Evolutionary conservation across 2,329 filamentous ascomycete genomes (phyloP).

Genomic region (Aspergillus neoniger): DNA sequence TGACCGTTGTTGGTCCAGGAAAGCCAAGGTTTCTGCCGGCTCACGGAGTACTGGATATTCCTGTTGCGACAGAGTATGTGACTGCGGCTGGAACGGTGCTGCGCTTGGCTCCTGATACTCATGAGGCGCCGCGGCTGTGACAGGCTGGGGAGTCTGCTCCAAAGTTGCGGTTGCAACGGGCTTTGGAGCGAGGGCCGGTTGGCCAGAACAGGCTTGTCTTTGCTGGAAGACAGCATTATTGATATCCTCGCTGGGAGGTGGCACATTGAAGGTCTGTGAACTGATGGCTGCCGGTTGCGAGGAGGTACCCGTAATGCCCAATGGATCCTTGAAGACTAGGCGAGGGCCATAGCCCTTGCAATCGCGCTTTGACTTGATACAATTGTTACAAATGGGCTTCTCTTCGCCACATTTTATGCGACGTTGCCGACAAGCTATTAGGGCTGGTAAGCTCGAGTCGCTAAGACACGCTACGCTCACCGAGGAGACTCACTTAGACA

Average conservation of each 20-base stretch:
- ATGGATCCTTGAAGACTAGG: constrained; percentile 44
- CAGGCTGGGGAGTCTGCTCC: constrained; percentile 15
- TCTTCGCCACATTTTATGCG: constrained; percentile 98
- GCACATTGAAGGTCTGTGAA: constrained; percentile 6
- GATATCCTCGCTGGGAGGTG: constrained; percentile 26
- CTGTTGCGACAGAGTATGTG: background rate
- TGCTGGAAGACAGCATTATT: constrained; percentile 26
- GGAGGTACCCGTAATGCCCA: constrained; percentile 36
- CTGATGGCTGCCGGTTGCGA: constrained; percentile 24
- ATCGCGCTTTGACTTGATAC: constrained; percentile 49
- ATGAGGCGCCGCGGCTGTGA: constrained; percentile 3
- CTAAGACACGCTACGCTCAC: constrained; percentile 31
- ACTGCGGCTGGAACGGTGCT: constrained; percentile 14
- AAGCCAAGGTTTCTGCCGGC: background rate
- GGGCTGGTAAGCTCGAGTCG: constrained; percentile 14
- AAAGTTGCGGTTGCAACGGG: constrained; percentile 19
- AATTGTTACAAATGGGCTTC: constrained; percentile 50
- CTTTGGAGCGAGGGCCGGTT: constrained; percentile 39
- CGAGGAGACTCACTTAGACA: constrained; percentile 69
- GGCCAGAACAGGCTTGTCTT: constrained; percentile 27
- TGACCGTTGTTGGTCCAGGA: constrained; percentile 1
- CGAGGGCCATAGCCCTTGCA: constrained; percentile 48
- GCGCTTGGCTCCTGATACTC: constrained; percentile 9
- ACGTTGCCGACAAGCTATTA: constrained; percentile 79
- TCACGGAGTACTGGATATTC: background rate